These are phyloP conservation scores for Mucor velutinosus DNA, from an alignment of 371 early-diverging fungal genomes.

Conservation along the genomic window DNA sequence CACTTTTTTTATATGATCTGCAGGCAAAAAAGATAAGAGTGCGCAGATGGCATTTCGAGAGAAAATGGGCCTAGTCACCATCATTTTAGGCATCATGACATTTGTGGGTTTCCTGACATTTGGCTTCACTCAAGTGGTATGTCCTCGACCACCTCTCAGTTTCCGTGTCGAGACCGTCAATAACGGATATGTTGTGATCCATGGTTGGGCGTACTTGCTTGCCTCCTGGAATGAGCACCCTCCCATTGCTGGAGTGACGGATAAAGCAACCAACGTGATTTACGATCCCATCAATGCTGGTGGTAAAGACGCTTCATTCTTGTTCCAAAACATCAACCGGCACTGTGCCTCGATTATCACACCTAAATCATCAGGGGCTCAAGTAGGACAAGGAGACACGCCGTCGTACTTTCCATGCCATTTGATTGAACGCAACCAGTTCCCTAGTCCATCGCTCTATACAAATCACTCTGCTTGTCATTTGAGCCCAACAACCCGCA, in stretches of 20 bases:
- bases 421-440: slow-evolving; percentile 42
- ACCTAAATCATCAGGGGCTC: slow-evolving; percentile 29
- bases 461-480: slow-evolving; percentile 69
- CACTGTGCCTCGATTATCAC: slow-evolving; percentile 60
- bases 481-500: slow-evolving; percentile 43
- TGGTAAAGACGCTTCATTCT: slow-evolving; percentile 74
- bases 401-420: slow-evolving; percentile 77
- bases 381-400: slow-evolving; percentile 35
- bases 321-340: slow-evolving; percentile 74
- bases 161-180: slow-evolving; percentile 44
- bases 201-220: slow-evolving; percentile 63
- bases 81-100: slow-evolving; percentile 72
- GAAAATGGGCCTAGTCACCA: slow-evolving; percentile 76
- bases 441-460: slow-evolving; percentile 53
- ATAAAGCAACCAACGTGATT: slow-evolving; percentile 53
- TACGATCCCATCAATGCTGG: slow-evolving; percentile 69
- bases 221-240: slow-evolving; percentile 63
- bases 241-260: slow-evolving; percentile 37
- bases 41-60: slow-evolving; percentile 86
- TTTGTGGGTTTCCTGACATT: slow-evolving; percentile 80
- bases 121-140: slow-evolving; percentile 66
- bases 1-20: background rate
- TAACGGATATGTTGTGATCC: slow-evolving; percentile 54
- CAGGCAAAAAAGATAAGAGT: slow-evolving; percentile 55
- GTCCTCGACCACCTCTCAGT: slow-evolving; percentile 53